Conservation (phyloP, 495 filamentous ascomycete species). For the Trichoderma asperelloides region DNA sequence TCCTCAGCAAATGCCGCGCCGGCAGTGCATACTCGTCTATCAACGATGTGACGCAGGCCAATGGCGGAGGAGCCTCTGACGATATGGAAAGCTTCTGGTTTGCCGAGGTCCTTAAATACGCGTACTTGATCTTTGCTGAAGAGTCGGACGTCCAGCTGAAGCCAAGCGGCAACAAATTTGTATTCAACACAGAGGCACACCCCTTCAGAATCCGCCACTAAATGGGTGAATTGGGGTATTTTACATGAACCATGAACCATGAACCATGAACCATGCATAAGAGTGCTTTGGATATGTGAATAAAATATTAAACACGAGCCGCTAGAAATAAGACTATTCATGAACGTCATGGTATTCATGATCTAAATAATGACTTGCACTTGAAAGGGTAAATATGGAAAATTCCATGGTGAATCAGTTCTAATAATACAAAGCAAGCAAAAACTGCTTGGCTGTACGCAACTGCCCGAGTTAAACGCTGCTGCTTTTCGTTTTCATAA, state of each 20-base stretch:
- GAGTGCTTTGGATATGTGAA: neutral
- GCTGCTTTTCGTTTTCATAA: neutral
- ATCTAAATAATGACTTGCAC: neutral
- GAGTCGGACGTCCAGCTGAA: constrained; percentile 53
- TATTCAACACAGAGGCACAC: constrained; percentile 77
- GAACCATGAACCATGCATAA: too few relatives aligned
- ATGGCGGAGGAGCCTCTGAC: constrained; percentile 55
- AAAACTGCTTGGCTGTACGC: neutral
- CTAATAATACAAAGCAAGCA: neutral
- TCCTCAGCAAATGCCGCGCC: constrained; percentile 56
- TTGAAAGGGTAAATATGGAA: neutral
- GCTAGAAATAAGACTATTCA: neutral
- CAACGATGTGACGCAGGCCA: constrained; percentile 51
- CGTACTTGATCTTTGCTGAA: constrained; percentile 58
- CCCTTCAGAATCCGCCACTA: constrained; percentile 46
- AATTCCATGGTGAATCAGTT: neutral
- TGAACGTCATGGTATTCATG: too few relatives aligned
- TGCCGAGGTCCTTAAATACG: constrained; percentile 84
- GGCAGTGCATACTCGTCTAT: constrained; percentile 61
- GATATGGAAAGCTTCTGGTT: constrained; percentile 87
- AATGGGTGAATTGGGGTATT: neutral
- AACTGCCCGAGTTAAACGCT: neutral
- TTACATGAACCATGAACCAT: too few relatives aligned
- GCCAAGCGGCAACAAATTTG: constrained; percentile 47
- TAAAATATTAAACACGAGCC: neutral